Base-by-base conservation (phyloP, 257 asterid genomes). In the Solanum stenotomum region DNA sequence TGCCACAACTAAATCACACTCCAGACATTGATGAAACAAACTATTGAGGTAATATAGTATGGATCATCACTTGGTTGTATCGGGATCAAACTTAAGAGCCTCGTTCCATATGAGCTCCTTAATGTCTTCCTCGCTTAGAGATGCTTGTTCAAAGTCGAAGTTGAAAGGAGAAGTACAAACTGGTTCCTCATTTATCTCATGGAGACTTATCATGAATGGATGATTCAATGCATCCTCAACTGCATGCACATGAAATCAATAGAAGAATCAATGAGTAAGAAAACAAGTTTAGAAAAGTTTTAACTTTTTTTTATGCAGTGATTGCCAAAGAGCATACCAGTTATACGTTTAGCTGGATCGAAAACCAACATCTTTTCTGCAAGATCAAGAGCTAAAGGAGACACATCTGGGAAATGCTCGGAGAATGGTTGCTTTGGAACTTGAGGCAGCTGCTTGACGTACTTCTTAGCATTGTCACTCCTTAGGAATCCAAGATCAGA, bases 61-160 rank as follows among this genome's bases (percentile, higher is more conserved):
- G 85, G 61, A 81, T 74, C 16, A 81, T 81, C 68, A 81, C 42
- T 81, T 44, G 4, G 61, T 81, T 81, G 85, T 46, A 81, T 94
- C 95, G 4, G 96, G 96, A 89, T 94, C 94, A 93, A 93, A 94
- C 84, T 91, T 92, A 65, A 95, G 90, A 77, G 98, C 92, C 90
- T 96, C 99, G 72, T 49, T 92, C 98, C 97, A 94, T 90, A 96
- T 95, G 83, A 96, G 95, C 87, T 96, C 98, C 92, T 91, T 96
- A 82, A 96, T 95, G 83, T 96, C 98, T 25, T 96, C 98, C 92
- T 96, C 99, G 9, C 91, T 92, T 88, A 96, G 89, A 42, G 95
- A 92, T 16, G 96, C 87, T 86, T 94, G 98, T 88, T 96, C 99
- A 37, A 96, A 96, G 91, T 96, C 98, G 10, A 96, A 96, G 87